Conservation (phyloP, 345 rosid genomes). For the Durio zibethinus region DNA sequence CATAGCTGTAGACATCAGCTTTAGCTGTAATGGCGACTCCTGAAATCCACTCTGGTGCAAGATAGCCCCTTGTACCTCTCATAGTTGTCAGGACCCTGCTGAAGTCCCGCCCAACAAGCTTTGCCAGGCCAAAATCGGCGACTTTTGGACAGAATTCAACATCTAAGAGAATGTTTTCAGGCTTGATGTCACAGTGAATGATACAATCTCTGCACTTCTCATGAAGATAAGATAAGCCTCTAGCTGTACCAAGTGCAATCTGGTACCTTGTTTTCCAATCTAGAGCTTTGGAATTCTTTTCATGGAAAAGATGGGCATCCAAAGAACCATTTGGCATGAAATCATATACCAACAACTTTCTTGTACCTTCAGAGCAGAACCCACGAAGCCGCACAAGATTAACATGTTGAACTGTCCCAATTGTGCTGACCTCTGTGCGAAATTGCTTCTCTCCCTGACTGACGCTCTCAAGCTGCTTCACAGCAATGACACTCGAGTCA, state of each 20-base stretch:
- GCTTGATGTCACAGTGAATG: constrained; percentile 86
- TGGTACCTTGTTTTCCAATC: constrained; percentile 65
- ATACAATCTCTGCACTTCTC: constrained; percentile 83
- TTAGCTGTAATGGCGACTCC: constrained; percentile 81
- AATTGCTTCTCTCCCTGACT: constrained; percentile 91
- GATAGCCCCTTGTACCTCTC: constrained; percentile 90
- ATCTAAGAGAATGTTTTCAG: constrained; percentile 76
- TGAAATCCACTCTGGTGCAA: constrained; percentile 88
- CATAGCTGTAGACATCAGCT: constrained; percentile 88
- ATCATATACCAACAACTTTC: constrained; percentile 62
- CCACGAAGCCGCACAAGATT: constrained; percentile 82
- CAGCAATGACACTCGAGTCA: constrained; percentile 62
- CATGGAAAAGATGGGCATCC: constrained; percentile 50
- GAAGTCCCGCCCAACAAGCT: constrained; percentile 79
- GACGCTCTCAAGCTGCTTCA: constrained; percentile 75
- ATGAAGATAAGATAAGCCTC: constrained; percentile 79
- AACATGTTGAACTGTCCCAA: constrained; percentile 76
- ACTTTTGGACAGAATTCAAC: constrained; percentile 63
- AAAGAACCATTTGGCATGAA: constrained; percentile 77
- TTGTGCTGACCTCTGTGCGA: constrained; percentile 66
- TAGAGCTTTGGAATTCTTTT: constrained; percentile 26
- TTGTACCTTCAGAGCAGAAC: constrained; percentile 68
- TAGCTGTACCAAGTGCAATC: constrained; percentile 68
- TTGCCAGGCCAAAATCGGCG: constrained; percentile 81
- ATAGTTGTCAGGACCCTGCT: constrained; percentile 79